phyloP scores from a whole-genome alignment of 495 filamentous ascomycete genomes.

The Collariella sp. region DNA sequence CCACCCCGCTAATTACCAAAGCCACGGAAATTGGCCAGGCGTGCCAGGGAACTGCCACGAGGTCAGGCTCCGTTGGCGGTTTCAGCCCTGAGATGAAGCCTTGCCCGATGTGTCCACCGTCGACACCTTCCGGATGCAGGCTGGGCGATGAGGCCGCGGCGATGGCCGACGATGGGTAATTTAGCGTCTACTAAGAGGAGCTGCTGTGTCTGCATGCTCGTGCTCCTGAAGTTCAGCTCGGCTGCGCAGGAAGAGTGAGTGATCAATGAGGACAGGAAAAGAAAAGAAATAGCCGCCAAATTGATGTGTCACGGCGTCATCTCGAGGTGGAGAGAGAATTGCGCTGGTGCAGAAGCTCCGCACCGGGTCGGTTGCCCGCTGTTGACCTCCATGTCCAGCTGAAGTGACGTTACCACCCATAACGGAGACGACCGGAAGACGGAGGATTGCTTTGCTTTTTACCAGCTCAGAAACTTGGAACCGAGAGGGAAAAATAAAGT shows the following conservation, averaged over 20 bases:
- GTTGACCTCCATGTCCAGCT: no score
- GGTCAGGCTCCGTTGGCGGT: slow-evolving; percentile 6
- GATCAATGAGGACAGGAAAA: not conserved
- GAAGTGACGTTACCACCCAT: no score
- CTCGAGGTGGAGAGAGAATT: not conserved
- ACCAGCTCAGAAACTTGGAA: no score
- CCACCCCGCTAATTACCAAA: slow-evolving; percentile 13
- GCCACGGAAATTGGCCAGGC: slow-evolving; percentile 11
- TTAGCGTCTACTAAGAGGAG: no score
- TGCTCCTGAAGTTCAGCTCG: not conserved
- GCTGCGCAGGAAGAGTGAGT: not conserved
- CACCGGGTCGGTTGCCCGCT: no score
- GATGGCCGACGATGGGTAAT: no score
- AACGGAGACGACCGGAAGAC: no score
- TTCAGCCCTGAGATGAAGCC: slow-evolving; percentile 16
- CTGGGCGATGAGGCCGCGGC: no score
- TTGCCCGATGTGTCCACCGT: not conserved
- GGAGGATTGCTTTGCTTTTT: no score
- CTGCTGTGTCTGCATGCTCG: no score
- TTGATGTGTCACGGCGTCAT: not conserved
- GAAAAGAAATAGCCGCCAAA: not conserved
- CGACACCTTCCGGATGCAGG: no score
- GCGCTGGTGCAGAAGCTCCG: not conserved
- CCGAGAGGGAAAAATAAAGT: no score
- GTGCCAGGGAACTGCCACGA: slow-evolving; percentile 10